Evolutionary conservation across 495 filamentous ascomycete species (phyloP), one percentile per base, ranked within the genome.

Genomic region (Halenospora varia): DNA sequence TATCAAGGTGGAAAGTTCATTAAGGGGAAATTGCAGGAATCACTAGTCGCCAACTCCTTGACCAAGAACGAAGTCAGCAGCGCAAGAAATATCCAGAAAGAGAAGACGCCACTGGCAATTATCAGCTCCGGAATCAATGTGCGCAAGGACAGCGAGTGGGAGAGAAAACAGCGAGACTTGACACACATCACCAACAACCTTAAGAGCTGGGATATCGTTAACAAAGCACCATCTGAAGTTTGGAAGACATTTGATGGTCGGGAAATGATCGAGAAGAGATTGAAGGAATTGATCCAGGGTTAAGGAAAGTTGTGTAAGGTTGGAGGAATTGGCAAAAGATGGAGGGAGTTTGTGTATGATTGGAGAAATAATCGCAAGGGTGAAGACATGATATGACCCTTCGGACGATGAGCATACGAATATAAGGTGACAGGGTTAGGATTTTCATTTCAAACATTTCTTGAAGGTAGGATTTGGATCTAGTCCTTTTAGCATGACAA

Each of bases 21-120:
- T 67, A 94, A 91, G 64, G 88, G 90, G 3, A 91, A 92, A 67
- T 75, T 98, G 35, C 94, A 98, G 70, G 94, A 98, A 74, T 93
- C 87, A 55, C 74, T 97, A 0, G 90, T 96, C 18, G 94, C 92
- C 10, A 77, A 85, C 54, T 86, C 85, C 2, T 80, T 97, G 51
- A 90, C 90, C 17, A 86, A 83, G 60, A 88, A 87, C 22, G 94
- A 98, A 61, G 82, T 96, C 20, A 75, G 77, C 42, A 85, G 84
- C 40, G 88, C 90, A 46, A 75, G 84, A 35, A 83, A 83, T 44
- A 93, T 97, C 48, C 88, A 96, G 69, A 77, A 79, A 65, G 71
- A 71, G n/a, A 74, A 86, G 44, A 89, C 84, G 40, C 88, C 89
- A 29, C 67, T 96, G 4, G 82, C 82, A 20, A 73, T 98, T n/a